Evolutionary conservation across 1,284 basidiomycete species (phyloP), one percentile per base, ranked within the genome.

Genomic region (Cutaneotrichosporon arboriforme): DNA sequence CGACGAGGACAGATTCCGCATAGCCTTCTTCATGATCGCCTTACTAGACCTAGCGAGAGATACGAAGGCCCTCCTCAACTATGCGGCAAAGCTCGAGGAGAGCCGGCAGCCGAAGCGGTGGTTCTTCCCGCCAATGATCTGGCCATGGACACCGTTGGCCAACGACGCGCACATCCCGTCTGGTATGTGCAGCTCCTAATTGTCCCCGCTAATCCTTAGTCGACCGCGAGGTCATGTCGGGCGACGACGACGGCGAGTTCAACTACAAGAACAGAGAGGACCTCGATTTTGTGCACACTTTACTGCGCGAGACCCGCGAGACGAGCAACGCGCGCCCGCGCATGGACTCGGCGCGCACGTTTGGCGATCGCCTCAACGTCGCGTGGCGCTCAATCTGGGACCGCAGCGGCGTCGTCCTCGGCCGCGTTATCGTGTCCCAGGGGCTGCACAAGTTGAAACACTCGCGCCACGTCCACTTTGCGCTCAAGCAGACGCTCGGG

Each of bases 381-480:
- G 60, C 59, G 4, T 73, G 71, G 71, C 57, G 64, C n/a, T 44
- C 43, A 13, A 35, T 67, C 10, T 73, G 69, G 71, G 65, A 71
- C 51, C 51, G 65, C 20, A 55, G 42, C 15, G 48, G 49, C 1
- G 60, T 69, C 8, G 55, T 73, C 4, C 49, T 49, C 23, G 54
- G 45, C 3, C 64, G 72, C 9, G 61, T 75, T 13, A 49, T 50
- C 20, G 18, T 73, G 1, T 73, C 72, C n/a, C 57, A 62, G 15
- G 50, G 56, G 4, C 42, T 72, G 5, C 66, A 68, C 23, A 35
- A 40, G 4, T 31, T 74, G n/a, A 71, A 70, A 45, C 72, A 73
- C 46, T 77, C 75, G 8, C 71, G 70, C 18, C 76, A 79, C 59
- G 62, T 75, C 14, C 67, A 68, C 21, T 77, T 76, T 47, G 72